phyloP scores from a whole-genome alignment of 352 stramenopile species.

The Poterioochromonas sp. region DNA sequence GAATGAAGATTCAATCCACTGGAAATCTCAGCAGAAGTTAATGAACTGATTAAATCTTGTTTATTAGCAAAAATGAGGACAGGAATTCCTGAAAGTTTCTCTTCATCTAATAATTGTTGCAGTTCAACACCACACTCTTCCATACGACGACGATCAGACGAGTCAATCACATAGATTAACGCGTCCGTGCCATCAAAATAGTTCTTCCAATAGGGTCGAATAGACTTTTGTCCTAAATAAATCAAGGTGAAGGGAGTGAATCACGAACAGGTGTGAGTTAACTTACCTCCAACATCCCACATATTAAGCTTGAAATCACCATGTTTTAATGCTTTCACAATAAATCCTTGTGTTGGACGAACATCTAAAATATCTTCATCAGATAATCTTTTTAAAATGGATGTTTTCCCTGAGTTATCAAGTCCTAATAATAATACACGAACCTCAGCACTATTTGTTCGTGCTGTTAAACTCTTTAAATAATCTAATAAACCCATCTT shows the following conservation, averaged over 20 bases:
- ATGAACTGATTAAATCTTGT: conserved; percentile 81
- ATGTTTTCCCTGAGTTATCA: conserved; percentile 91
- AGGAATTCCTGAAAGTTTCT: conserved; percentile 65
- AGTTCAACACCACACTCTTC: conserved; percentile 56
- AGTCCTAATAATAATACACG: conserved; percentile 85
- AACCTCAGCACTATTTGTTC: conserved; percentile 67
- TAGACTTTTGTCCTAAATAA: conserved; percentile 74
- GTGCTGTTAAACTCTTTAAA: neutral
- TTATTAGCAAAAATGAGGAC: conserved; percentile 94
- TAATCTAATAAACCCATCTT: neutral
- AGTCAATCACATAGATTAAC: conserved; percentile 81
- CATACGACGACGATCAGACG: conserved; percentile 71
- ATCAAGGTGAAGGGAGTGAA: neutral
- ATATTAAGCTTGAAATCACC: conserved; percentile 93
- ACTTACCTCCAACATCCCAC: conserved; percentile 81
- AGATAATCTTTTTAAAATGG: conserved; percentile 87
- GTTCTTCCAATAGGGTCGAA: conserved; percentile 92
- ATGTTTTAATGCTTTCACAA: conserved; percentile 85
- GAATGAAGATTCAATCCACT: conserved; percentile 72
- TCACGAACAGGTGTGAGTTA: neutral
- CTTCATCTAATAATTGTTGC: conserved; percentile 33
- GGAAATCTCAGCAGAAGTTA: conserved; percentile 64
- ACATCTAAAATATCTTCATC: conserved; percentile 78
- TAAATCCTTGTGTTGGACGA: conserved; percentile 68
- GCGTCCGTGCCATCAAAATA: conserved; percentile 93